Conservation (phyloP, 2,329 filamentous ascomycete genomes). For the Ceratocystis eucalypticola region DNA sequence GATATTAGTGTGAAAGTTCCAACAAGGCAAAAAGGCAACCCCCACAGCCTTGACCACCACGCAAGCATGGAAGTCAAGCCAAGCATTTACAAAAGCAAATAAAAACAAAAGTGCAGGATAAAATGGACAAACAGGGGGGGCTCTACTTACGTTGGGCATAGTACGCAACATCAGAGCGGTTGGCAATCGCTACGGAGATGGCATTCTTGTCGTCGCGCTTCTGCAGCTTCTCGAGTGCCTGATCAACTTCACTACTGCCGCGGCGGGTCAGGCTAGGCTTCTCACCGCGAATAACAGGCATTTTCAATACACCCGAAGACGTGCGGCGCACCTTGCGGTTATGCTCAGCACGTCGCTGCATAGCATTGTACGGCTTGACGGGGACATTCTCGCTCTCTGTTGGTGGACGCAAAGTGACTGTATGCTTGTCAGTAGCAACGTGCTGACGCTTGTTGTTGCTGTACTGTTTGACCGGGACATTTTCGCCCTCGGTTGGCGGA, state of each 20-base stretch:
- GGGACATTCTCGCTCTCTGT: slow-evolving; percentile 14
- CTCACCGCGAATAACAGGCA: slow-evolving; percentile 26
- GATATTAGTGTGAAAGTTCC: slow-evolving; percentile 16
- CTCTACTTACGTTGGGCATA: slow-evolving; percentile 33
- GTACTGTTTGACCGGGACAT: background rate
- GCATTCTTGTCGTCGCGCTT: slow-evolving; percentile 21
- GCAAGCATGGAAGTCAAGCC: background rate
- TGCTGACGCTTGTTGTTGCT: slow-evolving; percentile 2
- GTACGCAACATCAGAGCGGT: slow-evolving; percentile 41
- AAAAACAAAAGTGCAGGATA: background rate
- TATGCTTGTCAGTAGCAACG: background rate
- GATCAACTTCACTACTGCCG: slow-evolving; percentile 8
- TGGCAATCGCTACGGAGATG: slow-evolving; percentile 34
- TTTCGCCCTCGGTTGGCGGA: slow-evolving; percentile 6
- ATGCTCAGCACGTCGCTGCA: slow-evolving; percentile 11
- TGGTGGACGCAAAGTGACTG: slow-evolving; percentile 15
- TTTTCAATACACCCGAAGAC: slow-evolving; percentile 22
- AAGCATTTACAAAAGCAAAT: slow-evolving; percentile 4
- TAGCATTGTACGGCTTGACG: slow-evolving; percentile 9
- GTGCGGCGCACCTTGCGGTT: slow-evolving; percentile 9
- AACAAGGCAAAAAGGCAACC: slow-evolving; percentile 7
- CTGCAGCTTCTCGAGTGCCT: slow-evolving; percentile 12
- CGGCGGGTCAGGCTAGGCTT: slow-evolving; percentile 29
- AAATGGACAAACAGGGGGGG: background rate
- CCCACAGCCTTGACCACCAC: background rate